These are phyloP conservation scores for Amylostereum areolatum DNA, from an alignment of 1,284 basidiomycete genomes.

Conservation along the genomic window DNA sequence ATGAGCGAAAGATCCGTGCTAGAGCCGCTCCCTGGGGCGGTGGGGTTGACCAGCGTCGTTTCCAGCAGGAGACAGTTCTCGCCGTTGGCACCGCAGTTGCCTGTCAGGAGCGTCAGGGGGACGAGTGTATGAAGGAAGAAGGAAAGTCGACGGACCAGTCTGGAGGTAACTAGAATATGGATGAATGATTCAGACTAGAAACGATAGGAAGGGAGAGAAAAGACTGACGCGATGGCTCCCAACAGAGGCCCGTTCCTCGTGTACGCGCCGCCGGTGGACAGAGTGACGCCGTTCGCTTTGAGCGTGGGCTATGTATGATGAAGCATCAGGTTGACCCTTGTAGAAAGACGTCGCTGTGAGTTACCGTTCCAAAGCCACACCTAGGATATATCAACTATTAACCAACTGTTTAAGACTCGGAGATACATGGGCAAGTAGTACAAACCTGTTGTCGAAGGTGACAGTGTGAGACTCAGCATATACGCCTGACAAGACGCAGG, in stretches of 20 bases:
- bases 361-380: background rate
- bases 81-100: conserved; percentile 16
- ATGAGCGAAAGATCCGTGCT: conserved; percentile 26
- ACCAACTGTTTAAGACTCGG: too few species aligned
- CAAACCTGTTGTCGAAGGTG: conserved; percentile 1
- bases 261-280: background rate
- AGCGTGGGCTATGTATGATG: background rate
- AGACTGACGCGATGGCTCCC: background rate
- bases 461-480: conserved; percentile 1
- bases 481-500: background rate
- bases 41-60: conserved; percentile 17
- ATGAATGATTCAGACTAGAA: too few species aligned
- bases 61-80: conserved; percentile 18
- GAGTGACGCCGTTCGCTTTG: background rate
- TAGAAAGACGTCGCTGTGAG: background rate
- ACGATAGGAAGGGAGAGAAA: too few species aligned
- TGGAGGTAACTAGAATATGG: too few species aligned
- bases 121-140: too few species aligned
- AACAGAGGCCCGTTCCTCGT: background rate
- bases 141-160: too few species aligned
- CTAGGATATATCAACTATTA: background rate
- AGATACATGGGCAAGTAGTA: too few species aligned
- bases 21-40: conserved; percentile 14
- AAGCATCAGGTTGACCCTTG: background rate
- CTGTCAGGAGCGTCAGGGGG: background rate